These are phyloP conservation scores for Serendipita sp. DNA, from an alignment of 768 basidiomycete species.

Conservation along the genomic window DNA sequence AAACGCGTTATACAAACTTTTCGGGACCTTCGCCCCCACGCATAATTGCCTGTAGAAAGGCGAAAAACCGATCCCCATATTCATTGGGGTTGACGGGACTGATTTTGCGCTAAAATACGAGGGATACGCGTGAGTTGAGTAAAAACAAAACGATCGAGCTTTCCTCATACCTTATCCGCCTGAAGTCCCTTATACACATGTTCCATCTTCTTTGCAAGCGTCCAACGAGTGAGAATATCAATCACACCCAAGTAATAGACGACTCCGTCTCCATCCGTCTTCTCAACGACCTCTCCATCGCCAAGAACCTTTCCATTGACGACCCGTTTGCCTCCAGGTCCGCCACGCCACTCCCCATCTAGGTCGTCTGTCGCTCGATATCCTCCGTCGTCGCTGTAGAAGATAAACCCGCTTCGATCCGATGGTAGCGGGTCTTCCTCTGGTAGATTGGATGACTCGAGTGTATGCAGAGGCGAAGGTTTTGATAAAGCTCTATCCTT, in stretches of 20 bases:
- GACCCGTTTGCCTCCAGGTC: not conserved
- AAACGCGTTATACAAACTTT: slow-evolving; percentile 19
- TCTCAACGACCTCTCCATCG: not conserved
- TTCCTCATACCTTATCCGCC: slow-evolving; percentile 61
- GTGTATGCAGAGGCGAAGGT: slow-evolving; percentile 13
- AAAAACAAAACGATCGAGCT: not conserved
- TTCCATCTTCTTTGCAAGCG: slow-evolving; percentile 59
- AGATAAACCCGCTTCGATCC: slow-evolving; percentile 58
- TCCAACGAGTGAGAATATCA: slow-evolving; percentile 91
- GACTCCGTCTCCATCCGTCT: not conserved
- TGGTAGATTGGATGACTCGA: slow-evolving; percentile 36
- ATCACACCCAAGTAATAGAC: slow-evolving; percentile 95
- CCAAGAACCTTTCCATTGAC: not conserved
- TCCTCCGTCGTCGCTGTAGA: slow-evolving; percentile 96
- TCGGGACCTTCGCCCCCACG: slow-evolving; percentile 56
- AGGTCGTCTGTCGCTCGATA: slow-evolving; percentile 73
- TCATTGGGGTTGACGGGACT: slow-evolving; percentile 80
- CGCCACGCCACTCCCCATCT: not conserved
- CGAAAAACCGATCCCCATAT: slow-evolving; percentile 79
- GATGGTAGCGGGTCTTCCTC: slow-evolving; percentile 46
- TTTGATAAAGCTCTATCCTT: not conserved
- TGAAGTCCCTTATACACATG: slow-evolving; percentile 84
- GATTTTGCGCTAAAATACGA: slow-evolving; percentile 62
- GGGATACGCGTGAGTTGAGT: slow-evolving; percentile 9
- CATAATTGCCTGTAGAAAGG: slow-evolving; percentile 76